These are phyloP conservation scores for Volvox africanus DNA, from an alignment of 139 green algal species.

Conservation along the genomic window DNA sequence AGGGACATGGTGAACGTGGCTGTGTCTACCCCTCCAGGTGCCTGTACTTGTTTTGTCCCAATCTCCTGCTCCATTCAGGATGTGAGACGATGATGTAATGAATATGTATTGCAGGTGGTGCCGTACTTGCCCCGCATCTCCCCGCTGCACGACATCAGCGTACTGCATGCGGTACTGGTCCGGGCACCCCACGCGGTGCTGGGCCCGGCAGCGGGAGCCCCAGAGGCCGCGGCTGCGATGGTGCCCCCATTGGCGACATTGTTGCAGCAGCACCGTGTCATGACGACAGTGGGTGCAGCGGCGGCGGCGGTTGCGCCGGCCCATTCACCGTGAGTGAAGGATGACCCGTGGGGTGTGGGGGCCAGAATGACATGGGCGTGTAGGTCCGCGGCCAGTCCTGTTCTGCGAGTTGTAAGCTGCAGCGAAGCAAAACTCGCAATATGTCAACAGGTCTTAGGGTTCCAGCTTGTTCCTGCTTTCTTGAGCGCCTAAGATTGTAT, in stretches of 20 bases:
- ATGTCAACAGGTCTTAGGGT: too few species aligned
- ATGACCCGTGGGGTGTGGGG: neutral
- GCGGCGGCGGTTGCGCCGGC: neutral
- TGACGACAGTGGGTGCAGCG: neutral
- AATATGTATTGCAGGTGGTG: constrained; percentile 14
- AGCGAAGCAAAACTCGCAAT: too few species aligned
- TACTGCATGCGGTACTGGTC: neutral
- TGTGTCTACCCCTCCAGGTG: too few species aligned
- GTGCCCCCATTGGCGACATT: constrained; percentile 7
- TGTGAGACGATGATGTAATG: too few species aligned
- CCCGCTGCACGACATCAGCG: constrained; percentile 16
- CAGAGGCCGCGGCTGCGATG: neutral
- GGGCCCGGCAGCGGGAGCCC: neutral
- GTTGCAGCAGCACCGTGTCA: constrained; percentile 9
- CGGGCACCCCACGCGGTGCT: neutral
- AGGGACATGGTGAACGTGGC: too few species aligned
- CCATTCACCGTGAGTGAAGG: neutral
- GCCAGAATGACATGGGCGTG: neutral
- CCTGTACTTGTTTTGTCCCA: too few species aligned
- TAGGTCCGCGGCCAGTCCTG: too few species aligned
- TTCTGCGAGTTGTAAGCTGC: too few species aligned
- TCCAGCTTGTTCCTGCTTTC: too few species aligned
- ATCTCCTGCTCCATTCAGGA: too few species aligned
- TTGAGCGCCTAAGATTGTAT: too few species aligned
- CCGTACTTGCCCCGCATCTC: constrained; percentile 13